These are phyloP conservation scores for Colletotrichum musae DNA, from an alignment of 2,329 filamentous ascomycete species.

Conservation along the genomic window DNA sequence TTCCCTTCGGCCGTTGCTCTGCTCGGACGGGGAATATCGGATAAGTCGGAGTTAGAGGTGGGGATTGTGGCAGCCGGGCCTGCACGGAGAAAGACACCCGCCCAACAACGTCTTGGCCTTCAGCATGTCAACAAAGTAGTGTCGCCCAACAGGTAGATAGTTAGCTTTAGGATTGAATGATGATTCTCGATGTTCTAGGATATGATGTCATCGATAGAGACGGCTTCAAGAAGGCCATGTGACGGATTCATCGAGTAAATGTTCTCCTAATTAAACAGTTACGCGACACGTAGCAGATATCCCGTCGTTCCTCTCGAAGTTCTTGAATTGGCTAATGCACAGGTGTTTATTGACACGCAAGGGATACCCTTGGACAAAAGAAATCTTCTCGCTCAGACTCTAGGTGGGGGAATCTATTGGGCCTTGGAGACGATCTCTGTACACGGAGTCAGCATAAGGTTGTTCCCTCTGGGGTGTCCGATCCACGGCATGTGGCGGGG, in stretches of 20 bases:
- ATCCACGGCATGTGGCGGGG: background rate
- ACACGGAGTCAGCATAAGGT: slow-evolving; percentile 50
- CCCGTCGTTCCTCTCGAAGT: slow-evolving; percentile 35
- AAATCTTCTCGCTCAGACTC: slow-evolving; percentile 54
- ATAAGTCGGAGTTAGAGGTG: slow-evolving; percentile 27
- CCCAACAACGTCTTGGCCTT: background rate
- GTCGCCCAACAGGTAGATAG: slow-evolving; percentile 2
- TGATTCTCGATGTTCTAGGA: background rate
- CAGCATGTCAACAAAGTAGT: slow-evolving; percentile 19
- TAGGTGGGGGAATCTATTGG: slow-evolving; percentile 65
- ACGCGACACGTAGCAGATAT: slow-evolving; percentile 21
- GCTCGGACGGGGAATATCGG: slow-evolving; percentile 34
- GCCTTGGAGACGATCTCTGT: slow-evolving; percentile 76
- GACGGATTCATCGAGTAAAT: slow-evolving; percentile 11
- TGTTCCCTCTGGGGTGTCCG: slow-evolving; percentile 3
- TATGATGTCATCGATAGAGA: slow-evolving; percentile 4
- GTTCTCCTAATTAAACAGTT: slow-evolving; percentile 35
- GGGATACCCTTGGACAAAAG: slow-evolving; percentile 62
- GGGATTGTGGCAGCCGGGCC: slow-evolving; percentile 10
- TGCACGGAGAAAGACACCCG: slow-evolving; percentile 21
- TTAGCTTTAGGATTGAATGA: background rate
- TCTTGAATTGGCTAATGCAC: slow-evolving; percentile 72
- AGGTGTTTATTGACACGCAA: slow-evolving; percentile 71
- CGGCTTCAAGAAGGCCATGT: background rate
- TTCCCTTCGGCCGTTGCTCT: slow-evolving; percentile 10